Percentiles rank a stretch among this genome's conserved stretches.
Evolutionary conservation across 2,329 filamentous ascomycete genomes (phyloP).

Genomic region (Mollisiaceae sp.): DNA sequence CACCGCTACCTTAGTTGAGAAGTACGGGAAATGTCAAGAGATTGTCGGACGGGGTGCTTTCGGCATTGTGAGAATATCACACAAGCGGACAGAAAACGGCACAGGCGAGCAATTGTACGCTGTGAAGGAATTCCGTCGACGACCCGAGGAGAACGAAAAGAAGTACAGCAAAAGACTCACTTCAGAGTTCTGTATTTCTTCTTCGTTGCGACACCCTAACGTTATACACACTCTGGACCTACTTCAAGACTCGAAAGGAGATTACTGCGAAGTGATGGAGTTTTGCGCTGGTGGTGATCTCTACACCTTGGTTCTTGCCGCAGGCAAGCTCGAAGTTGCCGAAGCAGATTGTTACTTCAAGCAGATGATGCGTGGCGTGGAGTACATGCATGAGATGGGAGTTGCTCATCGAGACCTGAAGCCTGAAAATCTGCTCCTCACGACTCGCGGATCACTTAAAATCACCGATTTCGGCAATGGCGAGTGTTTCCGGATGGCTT

Average conservation of each 20-base stretch:
- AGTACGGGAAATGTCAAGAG: conserved; percentile 98
- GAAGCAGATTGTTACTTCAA: conserved; percentile 99
- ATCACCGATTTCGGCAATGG: conserved; percentile 99
- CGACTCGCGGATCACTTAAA: conserved; percentile 89
- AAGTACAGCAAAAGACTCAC: conserved; percentile 98
- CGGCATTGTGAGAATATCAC: conserved; percentile 95
- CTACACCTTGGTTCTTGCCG: conserved; percentile 89
- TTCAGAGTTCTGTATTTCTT: conserved; percentile 98
- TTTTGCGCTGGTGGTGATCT: conserved; percentile 96
- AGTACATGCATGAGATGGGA: conserved; percentile 99
- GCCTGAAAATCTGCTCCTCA: conserved; percentile 93
- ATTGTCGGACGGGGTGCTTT: conserved; percentile 95
- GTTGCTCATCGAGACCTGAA: conserved; percentile 97
- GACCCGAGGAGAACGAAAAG: conserved; percentile 92
- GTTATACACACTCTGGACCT: conserved; percentile 97
- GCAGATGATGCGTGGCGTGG: conserved; percentile 97
- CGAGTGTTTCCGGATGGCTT: conserved; percentile 99
- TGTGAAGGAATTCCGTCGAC: conserved; percentile 95
- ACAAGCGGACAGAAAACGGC: conserved; percentile 87
- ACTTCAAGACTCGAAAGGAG: conserved; percentile 92
- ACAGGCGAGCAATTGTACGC: conserved; percentile 89
- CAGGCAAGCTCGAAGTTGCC: conserved; percentile 86
- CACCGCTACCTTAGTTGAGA: conserved; percentile 83
- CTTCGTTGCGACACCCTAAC: conserved; percentile 93
- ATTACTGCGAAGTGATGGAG: conserved; percentile 99